A percentile compares a stretch with the other conserved stretches of the same genome.
Conservation (phyloP, 2,329 filamentous ascomycete species). For the Apiospora malaysiana region DNA sequence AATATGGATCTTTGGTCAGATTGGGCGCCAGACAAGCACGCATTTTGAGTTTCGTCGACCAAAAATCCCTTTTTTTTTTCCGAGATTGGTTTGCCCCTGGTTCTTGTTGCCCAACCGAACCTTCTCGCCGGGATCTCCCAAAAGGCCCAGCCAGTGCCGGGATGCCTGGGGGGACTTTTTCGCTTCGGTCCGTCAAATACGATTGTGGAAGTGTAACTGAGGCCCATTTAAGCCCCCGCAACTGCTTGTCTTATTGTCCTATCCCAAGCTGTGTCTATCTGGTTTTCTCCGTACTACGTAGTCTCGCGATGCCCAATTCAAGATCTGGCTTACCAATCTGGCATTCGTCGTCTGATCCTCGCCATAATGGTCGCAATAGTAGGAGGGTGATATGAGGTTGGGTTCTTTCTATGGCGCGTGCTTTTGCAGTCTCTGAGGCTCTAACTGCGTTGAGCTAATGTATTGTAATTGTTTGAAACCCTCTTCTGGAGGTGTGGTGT, state of each 20-base stretch:
- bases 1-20: neutral
- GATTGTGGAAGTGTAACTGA: constrained; percentile 11
- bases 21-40: neutral
- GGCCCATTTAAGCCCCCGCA: constrained; percentile 14
- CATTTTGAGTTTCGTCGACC: neutral
- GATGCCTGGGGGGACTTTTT: neutral
- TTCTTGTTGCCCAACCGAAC: constrained; percentile 7
- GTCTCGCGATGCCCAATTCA: neutral
- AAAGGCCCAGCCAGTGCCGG: neutral
- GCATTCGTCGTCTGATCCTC: neutral
- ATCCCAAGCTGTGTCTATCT: neutral
- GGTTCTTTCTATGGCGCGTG: neutral
- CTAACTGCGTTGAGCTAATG: neutral
- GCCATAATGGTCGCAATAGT: neutral
- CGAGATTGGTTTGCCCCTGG: neutral
- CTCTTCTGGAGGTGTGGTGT: neutral
- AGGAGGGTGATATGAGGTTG: neutral
- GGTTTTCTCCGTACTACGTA: neutral
- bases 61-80: neutral
- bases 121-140: constrained; percentile 11
- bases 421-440: neutral
- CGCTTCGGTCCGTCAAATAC: constrained; percentile 9
- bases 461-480: neutral
- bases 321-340: neutral
- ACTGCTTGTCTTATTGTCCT: neutral